These are phyloP conservation scores for Dactylorhiza incarnata DNA, from an alignment of 106 monocot genomes.

Conservation along the genomic window DNA sequence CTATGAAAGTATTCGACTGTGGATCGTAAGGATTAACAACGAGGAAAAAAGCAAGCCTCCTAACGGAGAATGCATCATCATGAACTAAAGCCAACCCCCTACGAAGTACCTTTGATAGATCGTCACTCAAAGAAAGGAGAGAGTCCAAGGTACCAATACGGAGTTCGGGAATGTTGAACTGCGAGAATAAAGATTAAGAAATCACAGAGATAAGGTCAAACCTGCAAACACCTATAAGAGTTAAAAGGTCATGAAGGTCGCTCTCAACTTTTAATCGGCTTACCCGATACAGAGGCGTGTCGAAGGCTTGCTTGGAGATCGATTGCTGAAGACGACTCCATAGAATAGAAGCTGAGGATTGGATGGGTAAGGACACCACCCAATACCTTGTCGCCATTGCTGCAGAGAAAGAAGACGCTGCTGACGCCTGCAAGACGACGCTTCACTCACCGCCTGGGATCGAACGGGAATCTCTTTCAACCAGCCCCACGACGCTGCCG, in stretches of 20 bases:
- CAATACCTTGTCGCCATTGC: conserved; percentile 78
- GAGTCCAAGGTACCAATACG: conserved; percentile 92
- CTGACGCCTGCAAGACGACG: no score
- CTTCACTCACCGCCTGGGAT: no score
- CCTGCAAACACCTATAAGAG: not conserved
- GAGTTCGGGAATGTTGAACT: conserved; percentile 85
- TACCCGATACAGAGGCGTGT: conserved; percentile 86
- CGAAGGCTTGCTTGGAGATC: conserved; percentile 78
- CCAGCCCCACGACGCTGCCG: no score
- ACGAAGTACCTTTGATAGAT: conserved; percentile 61
- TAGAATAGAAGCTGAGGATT: conserved; percentile 29
- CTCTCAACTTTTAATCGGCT: not conserved
- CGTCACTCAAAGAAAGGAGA: conserved; percentile 83
- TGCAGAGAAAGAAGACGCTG: no score
- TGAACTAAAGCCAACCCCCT: not conserved
- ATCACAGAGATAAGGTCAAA: conserved; percentile 11
- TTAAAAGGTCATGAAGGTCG: not conserved
- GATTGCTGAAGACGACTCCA: conserved; percentile 63
- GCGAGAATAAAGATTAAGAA: not conserved
- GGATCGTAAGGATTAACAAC: conserved; percentile 10
- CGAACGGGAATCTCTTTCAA: no score
- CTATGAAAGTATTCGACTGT: conserved; percentile 90
- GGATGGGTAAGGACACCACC: conserved; percentile 78
- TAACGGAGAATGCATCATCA: not conserved
- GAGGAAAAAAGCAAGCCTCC: not conserved